A percentile compares a stretch with the other conserved stretches of the same genome.
Conservation (phyloP, 768 basidiomycete species). For the Suillus tomentosus region DNA sequence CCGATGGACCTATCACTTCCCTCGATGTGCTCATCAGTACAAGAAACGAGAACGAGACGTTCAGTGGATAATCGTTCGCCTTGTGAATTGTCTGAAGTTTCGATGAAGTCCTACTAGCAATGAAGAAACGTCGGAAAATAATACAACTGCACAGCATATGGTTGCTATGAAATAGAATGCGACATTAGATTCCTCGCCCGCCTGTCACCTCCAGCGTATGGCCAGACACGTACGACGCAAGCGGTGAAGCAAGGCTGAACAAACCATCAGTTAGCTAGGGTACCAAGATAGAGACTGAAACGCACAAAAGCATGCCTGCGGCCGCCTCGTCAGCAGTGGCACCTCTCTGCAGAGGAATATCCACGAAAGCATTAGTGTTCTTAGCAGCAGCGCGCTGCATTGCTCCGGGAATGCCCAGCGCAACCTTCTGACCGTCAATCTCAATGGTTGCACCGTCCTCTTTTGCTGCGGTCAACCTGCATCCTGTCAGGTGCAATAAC, state of each 20-base stretch:
- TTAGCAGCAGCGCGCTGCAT: conserved; percentile 39
- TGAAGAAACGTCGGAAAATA: not conserved
- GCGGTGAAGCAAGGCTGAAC: conserved; percentile 69
- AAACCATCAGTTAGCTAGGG: conserved; percentile 1
- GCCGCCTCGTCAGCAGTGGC: conserved; percentile 79
- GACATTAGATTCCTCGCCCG: conserved; percentile 65
- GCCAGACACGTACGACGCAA: conserved; percentile 79
- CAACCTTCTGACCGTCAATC: conserved; percentile 82
- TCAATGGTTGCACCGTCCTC: conserved; percentile 75
- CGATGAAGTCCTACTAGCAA: not conserved
- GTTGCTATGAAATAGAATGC: not conserved
- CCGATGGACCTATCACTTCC: not conserved
- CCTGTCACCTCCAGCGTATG: conserved; percentile 87
- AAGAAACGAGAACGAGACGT: not conserved
- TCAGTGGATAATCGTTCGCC: not conserved
- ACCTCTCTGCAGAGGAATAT: conserved; percentile 69
- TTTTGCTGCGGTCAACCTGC: conserved; percentile 75
- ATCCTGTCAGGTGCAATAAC: not conserved
- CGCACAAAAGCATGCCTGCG: conserved; percentile 73
- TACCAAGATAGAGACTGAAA: conserved; percentile 17
- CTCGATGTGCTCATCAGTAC: not conserved
- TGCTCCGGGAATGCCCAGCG: conserved; percentile 73
- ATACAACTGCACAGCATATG: not conserved
- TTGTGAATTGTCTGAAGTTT: not conserved
- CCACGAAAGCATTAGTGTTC: conserved; percentile 42